Evolutionary conservation across 768 basidiomycete species (phyloP).

Genomic region (Pleurotus tuber-regium): DNA sequence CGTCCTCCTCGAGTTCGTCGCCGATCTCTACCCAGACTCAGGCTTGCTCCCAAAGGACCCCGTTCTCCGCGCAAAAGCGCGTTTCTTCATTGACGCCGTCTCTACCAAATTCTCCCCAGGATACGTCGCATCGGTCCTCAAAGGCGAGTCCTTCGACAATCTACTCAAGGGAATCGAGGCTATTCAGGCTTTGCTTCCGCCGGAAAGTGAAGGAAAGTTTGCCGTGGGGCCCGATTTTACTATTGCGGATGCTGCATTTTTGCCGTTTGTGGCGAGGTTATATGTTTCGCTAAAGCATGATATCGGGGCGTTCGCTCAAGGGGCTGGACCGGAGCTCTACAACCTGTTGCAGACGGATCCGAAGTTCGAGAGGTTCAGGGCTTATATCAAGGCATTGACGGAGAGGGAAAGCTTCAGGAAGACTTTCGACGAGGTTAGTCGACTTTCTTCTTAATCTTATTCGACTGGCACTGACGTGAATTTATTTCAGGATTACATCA

Average conservation of each 20-base stretch:
- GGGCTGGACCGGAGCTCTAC: constrained; percentile 43
- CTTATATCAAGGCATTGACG: constrained; percentile 47
- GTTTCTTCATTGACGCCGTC: constrained; percentile 61
- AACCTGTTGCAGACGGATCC: constrained; percentile 38
- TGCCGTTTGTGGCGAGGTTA: constrained; percentile 58
- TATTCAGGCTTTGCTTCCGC: constrained; percentile 49
- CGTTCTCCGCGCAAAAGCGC: constrained; percentile 52
- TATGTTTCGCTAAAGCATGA: constrained; percentile 45
- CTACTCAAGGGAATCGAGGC: constrained; percentile 42
- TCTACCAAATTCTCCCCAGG: constrained; percentile 42
- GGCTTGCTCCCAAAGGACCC: constrained; percentile 53
- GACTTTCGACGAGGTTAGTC: constrained; percentile 50
- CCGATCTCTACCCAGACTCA: constrained; percentile 52
- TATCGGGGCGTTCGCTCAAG: constrained; percentile 46
- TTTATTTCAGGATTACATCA: not conserved
- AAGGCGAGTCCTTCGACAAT: constrained; percentile 38
- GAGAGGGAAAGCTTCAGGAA: constrained; percentile 50
- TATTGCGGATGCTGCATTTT: constrained; percentile 59
- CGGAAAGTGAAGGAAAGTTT: constrained; percentile 34
- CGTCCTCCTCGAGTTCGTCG: constrained; percentile 64
- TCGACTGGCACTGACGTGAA: not conserved
- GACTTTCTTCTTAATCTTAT: not conserved
- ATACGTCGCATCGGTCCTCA: constrained; percentile 31
- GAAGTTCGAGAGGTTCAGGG: constrained; percentile 48
- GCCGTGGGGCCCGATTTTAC: constrained; percentile 48